Conservation (phyloP, 305 asterid genomes). For the Rubia balearica region DNA sequence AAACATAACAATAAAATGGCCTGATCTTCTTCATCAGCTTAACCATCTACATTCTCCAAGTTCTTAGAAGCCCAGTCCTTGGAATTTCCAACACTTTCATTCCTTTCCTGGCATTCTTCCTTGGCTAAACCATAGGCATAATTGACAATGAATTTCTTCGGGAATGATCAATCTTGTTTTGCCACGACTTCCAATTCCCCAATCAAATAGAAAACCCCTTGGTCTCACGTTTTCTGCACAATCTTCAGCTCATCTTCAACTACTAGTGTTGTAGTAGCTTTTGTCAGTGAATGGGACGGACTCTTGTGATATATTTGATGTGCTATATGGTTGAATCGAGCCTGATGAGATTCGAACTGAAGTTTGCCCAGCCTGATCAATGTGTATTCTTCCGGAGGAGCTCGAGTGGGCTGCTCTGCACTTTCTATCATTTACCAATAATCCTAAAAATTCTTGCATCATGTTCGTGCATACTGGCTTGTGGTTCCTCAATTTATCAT, state of each 20-base stretch:
- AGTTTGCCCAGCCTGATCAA: conserved; percentile 19
- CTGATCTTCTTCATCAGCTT: no score
- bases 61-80: conserved; percentile 44
- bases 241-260: conserved; percentile 6
- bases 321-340: conserved; percentile 34
- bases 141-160: conserved; percentile 52
- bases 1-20: no score
- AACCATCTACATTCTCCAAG: no score
- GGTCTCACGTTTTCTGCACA: conserved; percentile 41
- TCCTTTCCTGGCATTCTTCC: conserved; percentile 75
- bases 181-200: conserved; percentile 82
- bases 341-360: conserved; percentile 26
- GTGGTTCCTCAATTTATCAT: conserved; percentile 49
- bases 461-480: not conserved
- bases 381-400: conserved; percentile 31
- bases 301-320: not conserved
- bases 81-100: conserved; percentile 61
- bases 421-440: conserved; percentile 13
- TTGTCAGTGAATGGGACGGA: conserved; percentile 14
- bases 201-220: conserved; percentile 52
- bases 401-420: conserved; percentile 20
- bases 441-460: not conserved
- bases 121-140: conserved; percentile 44
- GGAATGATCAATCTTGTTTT: conserved; percentile 39
- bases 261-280: not conserved